Evolutionary conservation across 2,329 filamentous ascomycete genomes (phyloP).

Genomic region (Trichoderma breve): DNA sequence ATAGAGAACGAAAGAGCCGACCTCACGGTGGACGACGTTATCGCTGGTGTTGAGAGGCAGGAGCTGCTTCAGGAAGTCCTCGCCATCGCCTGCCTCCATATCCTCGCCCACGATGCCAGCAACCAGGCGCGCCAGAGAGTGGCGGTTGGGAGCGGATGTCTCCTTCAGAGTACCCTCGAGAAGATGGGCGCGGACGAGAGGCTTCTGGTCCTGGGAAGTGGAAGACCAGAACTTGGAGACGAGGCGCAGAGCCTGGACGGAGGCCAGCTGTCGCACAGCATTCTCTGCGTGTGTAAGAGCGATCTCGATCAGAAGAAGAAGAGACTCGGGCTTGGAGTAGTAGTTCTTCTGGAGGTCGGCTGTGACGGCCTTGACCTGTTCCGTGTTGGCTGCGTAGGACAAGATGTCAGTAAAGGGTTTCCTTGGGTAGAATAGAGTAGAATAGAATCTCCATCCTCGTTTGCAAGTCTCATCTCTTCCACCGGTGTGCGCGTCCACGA

Average conservation of each 20-base stretch:
- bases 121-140: constrained; percentile 84
- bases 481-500: background rate
- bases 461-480: background rate
- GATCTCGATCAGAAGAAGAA: constrained; percentile 84
- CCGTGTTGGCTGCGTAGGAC: constrained; percentile 69
- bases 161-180: constrained; percentile 82
- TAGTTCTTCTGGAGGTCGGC: constrained; percentile 88
- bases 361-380: constrained; percentile 85
- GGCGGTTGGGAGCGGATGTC: constrained; percentile 70
- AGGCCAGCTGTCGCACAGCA: constrained; percentile 81
- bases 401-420: constrained; percentile 33
- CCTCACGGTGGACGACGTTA: constrained; percentile 77
- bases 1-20: constrained; percentile 90
- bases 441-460: background rate
- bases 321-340: constrained; percentile 80
- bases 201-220: constrained; percentile 72
- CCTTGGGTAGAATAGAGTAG: background rate
- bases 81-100: constrained; percentile 68
- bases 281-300: constrained; percentile 72
- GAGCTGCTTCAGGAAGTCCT: constrained; percentile 78
- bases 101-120: constrained; percentile 84
- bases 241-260: constrained; percentile 82
- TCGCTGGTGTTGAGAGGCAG: constrained; percentile 74
- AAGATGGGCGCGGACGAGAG: constrained; percentile 75
- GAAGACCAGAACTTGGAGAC: constrained; percentile 83